phyloP scores from a whole-genome alignment of 2,329 filamentous ascomycete genomes.

The Epichloe sibirici region DNA sequence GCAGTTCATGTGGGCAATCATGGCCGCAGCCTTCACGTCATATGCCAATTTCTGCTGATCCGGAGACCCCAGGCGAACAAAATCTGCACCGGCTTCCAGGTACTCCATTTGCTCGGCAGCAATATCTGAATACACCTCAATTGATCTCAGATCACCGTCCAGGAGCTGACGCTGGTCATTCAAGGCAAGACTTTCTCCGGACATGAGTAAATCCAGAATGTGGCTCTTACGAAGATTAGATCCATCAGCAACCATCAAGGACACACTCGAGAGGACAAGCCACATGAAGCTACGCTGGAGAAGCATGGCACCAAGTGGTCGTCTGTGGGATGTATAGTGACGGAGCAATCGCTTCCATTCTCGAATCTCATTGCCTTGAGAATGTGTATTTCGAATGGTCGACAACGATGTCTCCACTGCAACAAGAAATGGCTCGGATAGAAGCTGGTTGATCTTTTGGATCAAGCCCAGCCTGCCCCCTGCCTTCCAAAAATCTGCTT shows the following conservation, averaged over 20 bases:
- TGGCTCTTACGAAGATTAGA: slow-evolving; percentile 47
- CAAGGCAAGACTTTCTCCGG: slow-evolving; percentile 36
- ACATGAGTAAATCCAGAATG: slow-evolving; percentile 63
- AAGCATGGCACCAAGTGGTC: slow-evolving; percentile 82
- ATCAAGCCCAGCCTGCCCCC: slow-evolving; percentile 64
- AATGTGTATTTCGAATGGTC: slow-evolving; percentile 69
- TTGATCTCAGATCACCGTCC: slow-evolving; percentile 41
- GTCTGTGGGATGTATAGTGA: slow-evolving; percentile 67
- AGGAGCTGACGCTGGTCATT: slow-evolving; percentile 19
- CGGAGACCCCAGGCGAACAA: slow-evolving; percentile 64
- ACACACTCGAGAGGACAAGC: slow-evolving; percentile 67
- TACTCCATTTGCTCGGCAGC: slow-evolving; percentile 74
- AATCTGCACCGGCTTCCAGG: slow-evolving; percentile 81
- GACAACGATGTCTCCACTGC: slow-evolving; percentile 84
- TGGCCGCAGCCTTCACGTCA: slow-evolving; percentile 69
- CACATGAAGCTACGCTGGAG: slow-evolving; percentile 81
- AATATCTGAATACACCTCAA: slow-evolving; percentile 57
- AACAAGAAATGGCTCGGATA: slow-evolving; percentile 77
- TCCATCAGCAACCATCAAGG: slow-evolving; percentile 55
- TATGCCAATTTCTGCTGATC: slow-evolving; percentile 82
- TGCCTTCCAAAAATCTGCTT: slow-evolving; percentile 70
- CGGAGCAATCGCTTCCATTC: slow-evolving; percentile 83
- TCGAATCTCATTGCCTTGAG: slow-evolving; percentile 50
- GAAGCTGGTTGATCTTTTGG: slow-evolving; percentile 54
- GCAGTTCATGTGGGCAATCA: slow-evolving; percentile 80